phyloP scores from a whole-genome alignment of 2,329 filamentous ascomycete species.

The Monosporascus sp. region DNA sequence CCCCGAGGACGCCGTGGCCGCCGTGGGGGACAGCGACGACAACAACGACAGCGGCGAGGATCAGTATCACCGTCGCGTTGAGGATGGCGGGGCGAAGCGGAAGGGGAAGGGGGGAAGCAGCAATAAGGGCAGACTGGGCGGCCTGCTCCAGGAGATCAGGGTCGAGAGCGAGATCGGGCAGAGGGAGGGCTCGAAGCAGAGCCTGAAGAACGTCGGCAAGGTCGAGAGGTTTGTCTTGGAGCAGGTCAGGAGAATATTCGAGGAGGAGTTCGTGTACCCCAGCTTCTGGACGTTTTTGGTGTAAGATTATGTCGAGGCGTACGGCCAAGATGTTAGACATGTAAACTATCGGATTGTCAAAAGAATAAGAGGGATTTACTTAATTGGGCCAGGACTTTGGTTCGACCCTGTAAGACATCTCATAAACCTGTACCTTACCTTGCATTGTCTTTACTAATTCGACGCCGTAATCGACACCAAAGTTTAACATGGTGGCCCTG shows the following conservation, averaged over 20 bases:
- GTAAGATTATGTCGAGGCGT: conserved; percentile 31
- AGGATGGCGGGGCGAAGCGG: conserved; percentile 24
- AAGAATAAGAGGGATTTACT: not conserved
- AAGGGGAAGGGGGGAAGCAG: conserved; percentile 21
- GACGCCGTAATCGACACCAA: too few relatives aligned
- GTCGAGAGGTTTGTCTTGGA: conserved; percentile 96
- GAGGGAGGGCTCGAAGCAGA: conserved; percentile 85
- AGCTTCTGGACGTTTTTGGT: conserved; percentile 98
- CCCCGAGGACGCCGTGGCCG: conserved; percentile 79
- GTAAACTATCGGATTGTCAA: not conserved
- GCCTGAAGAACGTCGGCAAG: conserved; percentile 96
- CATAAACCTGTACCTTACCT: too few relatives aligned
- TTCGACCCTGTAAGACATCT: too few relatives aligned
- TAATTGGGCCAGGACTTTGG: too few relatives aligned
- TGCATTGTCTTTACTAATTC: too few relatives aligned
- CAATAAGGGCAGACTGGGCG: conserved; percentile 50
- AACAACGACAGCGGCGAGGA: conserved; percentile 13
- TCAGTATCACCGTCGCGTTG: conserved; percentile 30
- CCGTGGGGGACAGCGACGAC: conserved; percentile 45
- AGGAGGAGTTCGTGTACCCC: conserved; percentile 97
- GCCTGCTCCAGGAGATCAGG: conserved; percentile 82
- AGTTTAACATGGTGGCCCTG: too few relatives aligned
- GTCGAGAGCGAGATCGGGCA: conserved; percentile 98
- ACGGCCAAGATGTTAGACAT: not conserved
- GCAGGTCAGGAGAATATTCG: conserved; percentile 93